Evolutionary conservation across 768 basidiomycete genomes (phyloP).

Genomic region (Amanita rubescens): DNA sequence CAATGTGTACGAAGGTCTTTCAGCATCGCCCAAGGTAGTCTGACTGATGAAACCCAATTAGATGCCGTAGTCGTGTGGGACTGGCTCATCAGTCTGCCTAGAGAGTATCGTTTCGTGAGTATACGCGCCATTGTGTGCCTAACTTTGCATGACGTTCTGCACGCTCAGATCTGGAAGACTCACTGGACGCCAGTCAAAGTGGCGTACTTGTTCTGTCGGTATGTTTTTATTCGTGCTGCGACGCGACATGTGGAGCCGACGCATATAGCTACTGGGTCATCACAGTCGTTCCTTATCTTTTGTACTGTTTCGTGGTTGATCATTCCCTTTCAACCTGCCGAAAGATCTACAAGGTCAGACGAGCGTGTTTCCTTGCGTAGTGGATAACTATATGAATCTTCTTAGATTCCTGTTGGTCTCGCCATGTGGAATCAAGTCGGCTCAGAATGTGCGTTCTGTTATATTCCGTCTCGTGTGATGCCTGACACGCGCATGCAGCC

Average conservation of each 20-base stretch:
- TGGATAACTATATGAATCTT: slow-evolving; percentile 3
- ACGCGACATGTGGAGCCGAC: not conserved
- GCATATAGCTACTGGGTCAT: slow-evolving; percentile 72
- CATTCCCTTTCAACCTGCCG: slow-evolving; percentile 59
- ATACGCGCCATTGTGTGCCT: slow-evolving; percentile 19
- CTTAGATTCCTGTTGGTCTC: slow-evolving; percentile 69
- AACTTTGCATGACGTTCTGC: slow-evolving; percentile 15
- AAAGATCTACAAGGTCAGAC: slow-evolving; percentile 57
- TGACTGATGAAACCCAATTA: slow-evolving; percentile 26
- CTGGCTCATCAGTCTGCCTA: slow-evolving; percentile 71
- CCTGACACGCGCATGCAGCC: slow-evolving; percentile 32
- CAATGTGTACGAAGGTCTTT: slow-evolving; percentile 53
- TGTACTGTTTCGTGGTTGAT: slow-evolving; percentile 69
- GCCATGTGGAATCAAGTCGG: slow-evolving; percentile 88
- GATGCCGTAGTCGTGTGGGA: slow-evolving; percentile 83
- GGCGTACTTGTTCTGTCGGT: slow-evolving; percentile 82
- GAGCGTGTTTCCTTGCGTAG: not conserved
- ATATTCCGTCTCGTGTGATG: slow-evolving; percentile 9
- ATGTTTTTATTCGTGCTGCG: slow-evolving; percentile 18
- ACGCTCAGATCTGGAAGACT: slow-evolving; percentile 67
- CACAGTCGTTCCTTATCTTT: slow-evolving; percentile 66
- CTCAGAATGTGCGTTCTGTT: slow-evolving; percentile 51
- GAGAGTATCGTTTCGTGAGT: slow-evolving; percentile 69
- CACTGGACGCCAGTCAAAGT: slow-evolving; percentile 80
- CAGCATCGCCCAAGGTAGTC: slow-evolving; percentile 20